Evolutionary conservation across 2,329 filamentous ascomycete genomes (phyloP).

Genomic region (Verticillium nubilum): DNA sequence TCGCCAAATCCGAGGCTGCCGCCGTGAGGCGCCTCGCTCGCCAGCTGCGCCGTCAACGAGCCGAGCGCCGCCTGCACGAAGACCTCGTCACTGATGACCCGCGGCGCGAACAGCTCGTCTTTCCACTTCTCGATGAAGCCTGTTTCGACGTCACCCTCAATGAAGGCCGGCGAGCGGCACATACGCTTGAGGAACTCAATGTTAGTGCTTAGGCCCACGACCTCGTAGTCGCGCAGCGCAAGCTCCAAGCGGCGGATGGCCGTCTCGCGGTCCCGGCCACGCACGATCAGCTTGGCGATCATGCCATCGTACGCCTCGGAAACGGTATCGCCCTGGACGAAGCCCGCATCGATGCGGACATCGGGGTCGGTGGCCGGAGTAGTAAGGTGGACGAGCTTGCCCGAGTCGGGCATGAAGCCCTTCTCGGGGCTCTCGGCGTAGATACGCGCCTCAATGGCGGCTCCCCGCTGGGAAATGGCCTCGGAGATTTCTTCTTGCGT

Average conservation of each 20-base stretch:
- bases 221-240: conserved; percentile 82
- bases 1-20: conserved; percentile 50
- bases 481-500: conserved; percentile 62
- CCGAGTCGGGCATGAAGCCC: conserved; percentile 92
- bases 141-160: conserved; percentile 85
- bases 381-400: conserved; percentile 74
- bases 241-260: conserved; percentile 77
- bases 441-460: conserved; percentile 91
- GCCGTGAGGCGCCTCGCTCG: conserved; percentile 33
- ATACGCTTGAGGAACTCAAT: conserved; percentile 93
- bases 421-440: conserved; percentile 92
- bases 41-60: conserved; percentile 6
- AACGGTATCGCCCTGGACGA: conserved; percentile 84
- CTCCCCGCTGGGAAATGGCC: conserved; percentile 69
- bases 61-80: conserved; percentile 81
- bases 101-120: conserved; percentile 67
- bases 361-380: conserved; percentile 66
- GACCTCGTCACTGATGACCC: conserved; percentile 61
- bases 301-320: conserved; percentile 97
- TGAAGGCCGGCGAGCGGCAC: conserved; percentile 75
- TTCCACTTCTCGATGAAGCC: conserved; percentile 91
- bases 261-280: conserved; percentile 70
- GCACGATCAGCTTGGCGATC: conserved; percentile 96
- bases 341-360: conserved; percentile 88
- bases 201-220: conserved; percentile 90